A percentile compares a stretch with the other conserved stretches of the same genome.
Evolutionary conservation across 306 rosid species (phyloP).

Genomic region (Vigna nakashimae): DNA sequence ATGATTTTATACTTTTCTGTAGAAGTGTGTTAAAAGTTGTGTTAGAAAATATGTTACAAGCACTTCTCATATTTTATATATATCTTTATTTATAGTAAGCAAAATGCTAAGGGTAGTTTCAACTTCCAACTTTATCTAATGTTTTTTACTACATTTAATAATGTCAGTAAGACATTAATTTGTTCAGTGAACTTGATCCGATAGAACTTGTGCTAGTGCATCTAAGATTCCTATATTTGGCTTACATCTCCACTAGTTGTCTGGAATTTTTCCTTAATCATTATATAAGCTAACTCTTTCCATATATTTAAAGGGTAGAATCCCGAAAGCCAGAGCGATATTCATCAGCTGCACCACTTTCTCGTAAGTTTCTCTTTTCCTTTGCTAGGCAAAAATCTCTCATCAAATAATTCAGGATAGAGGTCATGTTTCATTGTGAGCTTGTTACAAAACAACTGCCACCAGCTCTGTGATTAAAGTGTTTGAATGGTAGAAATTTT

Average conservation of each 20-base stretch:
- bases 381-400: constrained; percentile 25
- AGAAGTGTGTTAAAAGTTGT: no score
- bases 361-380: constrained; percentile 72
- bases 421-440: constrained; percentile 6
- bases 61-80: no score
- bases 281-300: constrained; percentile 54
- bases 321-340: constrained; percentile 97
- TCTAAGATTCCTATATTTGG: constrained; percentile 8
- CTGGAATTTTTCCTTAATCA: constrained; percentile 16
- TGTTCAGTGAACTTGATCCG: constrained; percentile 11
- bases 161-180: not conserved
- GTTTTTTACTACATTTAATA: not conserved
- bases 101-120: constrained; percentile 7
- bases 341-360: constrained; percentile 97
- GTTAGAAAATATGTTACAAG: no score
- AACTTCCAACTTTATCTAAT: constrained; percentile 4
- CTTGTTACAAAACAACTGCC: constrained; percentile 9
- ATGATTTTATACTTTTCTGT: no score
- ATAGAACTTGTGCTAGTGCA: constrained; percentile 27
- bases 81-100: not conserved
- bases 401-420: constrained; percentile 15
- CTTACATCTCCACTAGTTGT: constrained; percentile 10
- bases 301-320: constrained; percentile 81
- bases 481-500: constrained; percentile 23
- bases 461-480: constrained; percentile 14